A percentile compares a stretch with the other conserved stretches of the same genome.
Evolutionary conservation across 2,329 filamentous ascomycete species (phyloP).

Genomic region (Pseudocercospora fijiensis): DNA sequence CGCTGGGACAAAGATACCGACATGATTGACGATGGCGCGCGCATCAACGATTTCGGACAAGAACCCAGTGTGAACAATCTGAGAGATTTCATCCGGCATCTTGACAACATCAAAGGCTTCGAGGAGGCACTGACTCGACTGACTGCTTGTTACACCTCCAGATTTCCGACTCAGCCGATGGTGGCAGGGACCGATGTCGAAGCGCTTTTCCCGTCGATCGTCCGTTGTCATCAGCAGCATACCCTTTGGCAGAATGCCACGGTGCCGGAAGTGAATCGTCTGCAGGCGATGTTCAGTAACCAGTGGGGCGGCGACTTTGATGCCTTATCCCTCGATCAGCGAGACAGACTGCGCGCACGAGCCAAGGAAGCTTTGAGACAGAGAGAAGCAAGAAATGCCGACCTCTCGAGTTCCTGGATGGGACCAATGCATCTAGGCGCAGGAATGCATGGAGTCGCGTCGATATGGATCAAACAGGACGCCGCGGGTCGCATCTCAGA

Average conservation of each 20-base stretch:
- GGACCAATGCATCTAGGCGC: background rate
- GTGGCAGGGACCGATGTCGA: background rate
- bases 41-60: background rate
- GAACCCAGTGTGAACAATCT: background rate
- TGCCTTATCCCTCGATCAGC: background rate
- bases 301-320: background rate
- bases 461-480: background rate
- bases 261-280: background rate
- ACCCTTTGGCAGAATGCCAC: background rate
- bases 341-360: background rate
- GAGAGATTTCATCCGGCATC: background rate
- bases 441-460: background rate
- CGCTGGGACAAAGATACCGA: background rate
- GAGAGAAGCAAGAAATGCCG: background rate
- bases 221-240: background rate
- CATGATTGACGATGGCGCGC: background rate
- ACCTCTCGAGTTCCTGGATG: background rate
- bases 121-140: background rate
- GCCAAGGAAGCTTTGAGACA: background rate
- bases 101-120: background rate
- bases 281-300: background rate
- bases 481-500: background rate
- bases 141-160: background rate
- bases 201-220: background rate
- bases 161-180: no score